Percentiles rank a stretch among this genome's conserved stretches.
Evolutionary conservation across 2,329 filamentous ascomycete genomes (phyloP).

Genomic region (Trichoderma aggressivum): DNA sequence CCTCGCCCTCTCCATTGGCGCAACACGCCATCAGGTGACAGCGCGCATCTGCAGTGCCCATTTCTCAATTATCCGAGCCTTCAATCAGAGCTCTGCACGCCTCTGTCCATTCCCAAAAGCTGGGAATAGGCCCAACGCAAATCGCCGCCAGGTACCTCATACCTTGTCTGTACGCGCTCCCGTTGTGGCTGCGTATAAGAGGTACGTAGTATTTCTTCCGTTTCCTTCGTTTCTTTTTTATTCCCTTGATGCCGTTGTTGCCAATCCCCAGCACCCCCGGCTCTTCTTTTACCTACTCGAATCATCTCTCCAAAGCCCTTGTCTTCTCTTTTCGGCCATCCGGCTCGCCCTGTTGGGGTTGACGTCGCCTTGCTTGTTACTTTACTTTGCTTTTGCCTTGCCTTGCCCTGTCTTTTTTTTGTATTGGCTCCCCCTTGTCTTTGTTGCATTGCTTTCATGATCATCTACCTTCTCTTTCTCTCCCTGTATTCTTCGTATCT

Average conservation of each 20-base stretch:
- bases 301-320: background rate
- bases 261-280: background rate
- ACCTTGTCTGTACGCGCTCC: background rate
- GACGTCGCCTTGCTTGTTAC: background rate
- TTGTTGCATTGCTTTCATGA: background rate
- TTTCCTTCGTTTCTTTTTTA: background rate
- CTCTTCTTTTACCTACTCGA: background rate
- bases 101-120: conserved; percentile 20
- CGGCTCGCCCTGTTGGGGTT: background rate
- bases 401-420: background rate
- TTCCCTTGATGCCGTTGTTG: conserved; percentile 13
- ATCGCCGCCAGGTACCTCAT: conserved; percentile 1
- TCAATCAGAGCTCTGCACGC: conserved; percentile 26
- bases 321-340: conserved; percentile 10
- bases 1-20: conserved; percentile 46
- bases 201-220: conserved; percentile 14
- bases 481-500: background rate
- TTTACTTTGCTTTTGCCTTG: background rate
- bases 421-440: background rate
- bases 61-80: conserved; percentile 27
- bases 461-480: background rate
- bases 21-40: conserved; percentile 51
- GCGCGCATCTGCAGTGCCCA: conserved; percentile 33
- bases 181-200: conserved; percentile 15
- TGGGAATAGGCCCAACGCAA: conserved; percentile 8